Conservation (phyloP, 179 eudicot genomes). For the Spinacia oleracea region DNA sequence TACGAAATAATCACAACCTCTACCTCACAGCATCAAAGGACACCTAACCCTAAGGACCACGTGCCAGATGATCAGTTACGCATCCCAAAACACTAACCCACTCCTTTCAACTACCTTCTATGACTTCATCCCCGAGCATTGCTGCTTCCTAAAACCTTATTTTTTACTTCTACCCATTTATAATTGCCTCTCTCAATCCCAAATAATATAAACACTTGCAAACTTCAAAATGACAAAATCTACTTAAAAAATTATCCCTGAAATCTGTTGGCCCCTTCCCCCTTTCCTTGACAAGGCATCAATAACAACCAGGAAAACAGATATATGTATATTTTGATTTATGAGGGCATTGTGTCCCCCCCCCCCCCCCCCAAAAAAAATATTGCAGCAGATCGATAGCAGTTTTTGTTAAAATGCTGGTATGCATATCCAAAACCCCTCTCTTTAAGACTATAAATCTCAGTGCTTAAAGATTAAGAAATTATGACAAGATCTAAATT, state of each 20-base stretch:
- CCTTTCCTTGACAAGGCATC: not conserved
- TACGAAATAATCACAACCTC: not conserved
- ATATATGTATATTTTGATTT: no score
- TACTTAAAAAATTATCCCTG: not conserved
- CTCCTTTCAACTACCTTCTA: not conserved
- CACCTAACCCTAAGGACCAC: not conserved
- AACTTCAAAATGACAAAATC: not conserved
- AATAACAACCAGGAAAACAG: not conserved
- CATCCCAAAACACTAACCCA: not conserved
- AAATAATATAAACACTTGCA: not conserved
- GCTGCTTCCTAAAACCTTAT: not conserved
- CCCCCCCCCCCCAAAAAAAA: no score
- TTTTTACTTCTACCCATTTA: not conserved
- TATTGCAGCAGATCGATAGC: not conserved
- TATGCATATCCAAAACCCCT: not conserved
- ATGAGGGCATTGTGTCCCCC: no score
- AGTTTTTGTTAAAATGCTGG: not conserved
- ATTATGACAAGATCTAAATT: slow-evolving; percentile 3
- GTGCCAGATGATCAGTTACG: not conserved
- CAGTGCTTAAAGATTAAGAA: not conserved
- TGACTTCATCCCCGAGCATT: not conserved
- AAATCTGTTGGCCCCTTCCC: not conserved
- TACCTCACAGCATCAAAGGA: not conserved
- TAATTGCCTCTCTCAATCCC: not conserved
- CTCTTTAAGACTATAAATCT: not conserved